These are phyloP conservation scores for Spathaspora boniae DNA, from an alignment of 805 yeast species.

Conservation along the genomic window DNA sequence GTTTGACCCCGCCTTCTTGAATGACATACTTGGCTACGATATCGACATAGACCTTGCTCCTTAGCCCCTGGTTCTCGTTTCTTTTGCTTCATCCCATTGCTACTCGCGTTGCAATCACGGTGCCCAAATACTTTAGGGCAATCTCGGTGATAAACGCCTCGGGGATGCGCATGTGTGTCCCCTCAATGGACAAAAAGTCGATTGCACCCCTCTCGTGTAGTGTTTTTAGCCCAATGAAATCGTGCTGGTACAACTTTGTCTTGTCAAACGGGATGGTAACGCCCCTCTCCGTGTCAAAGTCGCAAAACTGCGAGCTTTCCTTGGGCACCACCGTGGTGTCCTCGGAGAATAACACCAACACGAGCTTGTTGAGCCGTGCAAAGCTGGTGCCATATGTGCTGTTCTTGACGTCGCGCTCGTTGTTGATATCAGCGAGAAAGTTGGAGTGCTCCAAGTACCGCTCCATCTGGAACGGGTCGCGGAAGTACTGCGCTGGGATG, in stretches of 20 bases:
- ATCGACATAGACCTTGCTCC: constrained; percentile 1
- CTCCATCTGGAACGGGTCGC: constrained; percentile 47
- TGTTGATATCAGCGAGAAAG: constrained; percentile 64
- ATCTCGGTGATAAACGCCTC: constrained; percentile 46
- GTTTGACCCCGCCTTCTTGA: background rate
- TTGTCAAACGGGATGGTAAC: constrained; percentile 41
- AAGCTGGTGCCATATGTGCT: constrained; percentile 43
- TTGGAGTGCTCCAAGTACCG: constrained; percentile 53
- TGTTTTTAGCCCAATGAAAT: constrained; percentile 56
- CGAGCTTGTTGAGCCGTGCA: constrained; percentile 45
- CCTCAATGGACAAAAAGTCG: constrained; percentile 50
- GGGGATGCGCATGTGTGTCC: constrained; percentile 62
- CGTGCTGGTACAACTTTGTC: constrained; percentile 49
- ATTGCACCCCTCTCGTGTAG: constrained; percentile 44
- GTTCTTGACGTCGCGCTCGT: constrained; percentile 45
- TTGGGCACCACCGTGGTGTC: constrained; percentile 74
- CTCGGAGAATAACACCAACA: constrained; percentile 53
- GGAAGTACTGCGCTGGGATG: constrained; percentile 73
- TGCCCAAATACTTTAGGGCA: constrained; percentile 43
- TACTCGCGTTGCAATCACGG: constrained; percentile 2
- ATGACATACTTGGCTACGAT: constrained; percentile 4
- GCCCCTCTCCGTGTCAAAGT: constrained; percentile 44
- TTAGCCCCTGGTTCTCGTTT: too few species aligned
- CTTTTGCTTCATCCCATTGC: background rate
- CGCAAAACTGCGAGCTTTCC: constrained; percentile 67